Base-by-base conservation (phyloP, 208 protist species). In the Hexamita inflata region DNA sequence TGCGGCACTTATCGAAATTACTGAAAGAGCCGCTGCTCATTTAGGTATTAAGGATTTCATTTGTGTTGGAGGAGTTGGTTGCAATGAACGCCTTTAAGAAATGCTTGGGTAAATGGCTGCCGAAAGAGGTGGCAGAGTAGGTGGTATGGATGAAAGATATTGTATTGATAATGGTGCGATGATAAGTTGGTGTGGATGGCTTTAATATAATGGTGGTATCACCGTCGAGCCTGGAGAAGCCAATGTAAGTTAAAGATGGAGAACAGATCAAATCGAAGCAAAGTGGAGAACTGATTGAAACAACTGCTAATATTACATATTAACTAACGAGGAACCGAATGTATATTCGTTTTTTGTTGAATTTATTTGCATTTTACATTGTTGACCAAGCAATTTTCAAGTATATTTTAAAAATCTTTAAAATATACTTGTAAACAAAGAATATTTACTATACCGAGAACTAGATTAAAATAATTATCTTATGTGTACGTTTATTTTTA, bases 141-240 rank as follows among this genome's bases (percentile, higher is more conserved):
- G 77, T 32, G 89, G 88, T 68, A 96, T 95, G 85, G 93, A 97
- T 76, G 88, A 94, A 35, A 82, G 94, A 7, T 99, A 96, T 85
- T 98, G 94, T 77, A 98, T 99, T 78, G 96, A 99, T 84, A 99
- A 99, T 82, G 96, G 96, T 0, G 94, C 93, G 61, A 99, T 99
- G 96, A 99, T 99, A 79, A 95, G 94, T 1, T 97, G 94, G 76
- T 90, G 93, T 1, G 94, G 94, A 1, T 73, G 94, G 35, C 80
- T 94, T 34, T 83, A 93, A 80, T 92, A 87, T 67, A 68, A 80
- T 26, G 35, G 82, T 64, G 88, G 87, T 32, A 24, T 68, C 4
- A 35, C 58, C 11, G 84, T 76, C 0, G 75, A 78, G 13, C 29
- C 89, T 4, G 35, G 38, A 7, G 75, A 88, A 39, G 76, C 89